Percentiles rank a stretch among this genome's conserved stretches.
These are phyloP conservation scores for Arthrobotrys musiformis DNA, from an alignment of 2,329 filamentous ascomycete genomes.

Conservation along the genomic window DNA sequence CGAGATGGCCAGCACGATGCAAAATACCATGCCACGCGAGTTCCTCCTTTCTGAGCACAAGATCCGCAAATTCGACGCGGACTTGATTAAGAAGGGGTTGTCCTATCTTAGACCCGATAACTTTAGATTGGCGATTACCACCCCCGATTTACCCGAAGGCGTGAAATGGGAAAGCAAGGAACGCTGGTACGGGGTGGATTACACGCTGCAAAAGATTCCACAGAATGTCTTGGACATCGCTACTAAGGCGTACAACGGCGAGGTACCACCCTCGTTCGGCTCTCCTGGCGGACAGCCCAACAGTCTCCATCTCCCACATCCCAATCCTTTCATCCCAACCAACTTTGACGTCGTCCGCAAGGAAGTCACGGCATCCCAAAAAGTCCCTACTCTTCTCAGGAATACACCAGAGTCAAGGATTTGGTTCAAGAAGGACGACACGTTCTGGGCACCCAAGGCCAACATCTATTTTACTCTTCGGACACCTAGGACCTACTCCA, in stretches of 20 bases:
- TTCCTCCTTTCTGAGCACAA: constrained; percentile 84
- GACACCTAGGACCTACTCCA: constrained; percentile 81
- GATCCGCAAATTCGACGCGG: constrained; percentile 81
- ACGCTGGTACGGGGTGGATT: constrained; percentile 98
- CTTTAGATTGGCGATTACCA: constrained; percentile 84
- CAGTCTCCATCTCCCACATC: constrained; percentile 85
- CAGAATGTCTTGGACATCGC: constrained; percentile 75
- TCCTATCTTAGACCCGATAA: constrained; percentile 84
- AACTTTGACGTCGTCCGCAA: constrained; percentile 95
- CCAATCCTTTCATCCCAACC: constrained; percentile 94
- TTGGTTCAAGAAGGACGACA: constrained; percentile 99
- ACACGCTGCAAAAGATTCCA: constrained; percentile 83
- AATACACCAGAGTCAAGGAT: constrained; percentile 82
- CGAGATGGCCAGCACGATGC: constrained; percentile 86
- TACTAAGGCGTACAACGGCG: constrained; percentile 54
- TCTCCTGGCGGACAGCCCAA: constrained; percentile 66
- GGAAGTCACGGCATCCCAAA: constrained; percentile 78
- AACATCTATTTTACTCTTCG: constrained; percentile 80
- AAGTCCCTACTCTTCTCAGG: constrained; percentile 81
- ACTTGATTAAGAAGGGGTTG: constrained; percentile 79
- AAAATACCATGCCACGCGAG: constrained; percentile 85
- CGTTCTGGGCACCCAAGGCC: constrained; percentile 97
- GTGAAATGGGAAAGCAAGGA: constrained; percentile 80
- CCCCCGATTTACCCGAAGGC: constrained; percentile 79
- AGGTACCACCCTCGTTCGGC: constrained; percentile 24